Percentiles rank a stretch among this genome's conserved stretches.
Evolutionary conservation across 169 alveolate genomes (phyloP).

Genomic region (Cryptosporidium muris): DNA sequence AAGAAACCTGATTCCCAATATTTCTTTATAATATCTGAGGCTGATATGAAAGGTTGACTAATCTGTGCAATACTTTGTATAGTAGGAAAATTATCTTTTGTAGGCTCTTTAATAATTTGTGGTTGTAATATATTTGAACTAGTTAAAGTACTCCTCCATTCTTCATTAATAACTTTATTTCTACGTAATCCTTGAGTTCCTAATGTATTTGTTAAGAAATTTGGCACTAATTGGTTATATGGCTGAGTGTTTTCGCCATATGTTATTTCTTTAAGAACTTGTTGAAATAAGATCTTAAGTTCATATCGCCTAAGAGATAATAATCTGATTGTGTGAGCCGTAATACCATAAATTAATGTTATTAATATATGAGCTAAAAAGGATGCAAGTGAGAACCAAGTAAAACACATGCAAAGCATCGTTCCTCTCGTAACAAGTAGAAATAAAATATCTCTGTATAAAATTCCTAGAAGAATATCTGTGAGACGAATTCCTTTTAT

Average conservation of each 20-base stretch:
- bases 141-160: conserved; percentile 19
- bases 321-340: conserved; percentile 68
- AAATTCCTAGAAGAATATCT: conserved; percentile 63
- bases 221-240: background rate
- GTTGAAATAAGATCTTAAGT: conserved; percentile 64
- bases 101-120: conserved; percentile 4
- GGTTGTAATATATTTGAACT: background rate
- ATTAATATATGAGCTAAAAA: conserved; percentile 67
- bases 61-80: conserved; percentile 45
- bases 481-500: conserved; percentile 66
- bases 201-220: background rate
- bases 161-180: conserved; percentile 29
- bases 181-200: background rate
- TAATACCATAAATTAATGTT: conserved; percentile 46
- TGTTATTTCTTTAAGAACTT: conserved; percentile 38
- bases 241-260: conserved; percentile 35
- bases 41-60: conserved; percentile 31
- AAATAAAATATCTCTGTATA: conserved; percentile 61
- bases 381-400: conserved; percentile 72
- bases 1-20: conserved; percentile 59
- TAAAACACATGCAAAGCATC: conserved; percentile 67
- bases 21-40: conserved; percentile 9
- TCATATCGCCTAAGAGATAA: conserved; percentile 73
- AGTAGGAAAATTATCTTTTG: background rate
- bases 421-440: conserved; percentile 60